A percentile compares a stretch with the other conserved stretches of the same genome.
Evolutionary conservation across 257 asterid genomes (phyloP).

Genomic region (Solanum gandarillasii): DNA sequence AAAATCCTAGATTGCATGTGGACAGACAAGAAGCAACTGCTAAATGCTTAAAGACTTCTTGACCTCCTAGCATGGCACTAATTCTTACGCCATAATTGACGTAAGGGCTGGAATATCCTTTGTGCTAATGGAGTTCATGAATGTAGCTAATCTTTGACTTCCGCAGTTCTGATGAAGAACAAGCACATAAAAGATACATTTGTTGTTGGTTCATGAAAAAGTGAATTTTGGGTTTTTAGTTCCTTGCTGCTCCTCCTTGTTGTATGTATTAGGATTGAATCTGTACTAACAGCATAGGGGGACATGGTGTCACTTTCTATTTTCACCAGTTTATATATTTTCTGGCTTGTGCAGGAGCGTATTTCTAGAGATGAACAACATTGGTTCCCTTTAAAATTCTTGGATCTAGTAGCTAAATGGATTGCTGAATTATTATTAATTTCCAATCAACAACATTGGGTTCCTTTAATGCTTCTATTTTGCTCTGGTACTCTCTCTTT

Average conservation of each 20-base stretch:
- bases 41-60: not conserved
- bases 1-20: not conserved
- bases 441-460: not conserved
- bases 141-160: not conserved
- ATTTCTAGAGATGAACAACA: not conserved
- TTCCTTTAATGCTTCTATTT: not conserved
- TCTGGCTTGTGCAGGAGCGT: not conserved
- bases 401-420: not conserved
- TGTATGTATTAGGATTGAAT: not conserved
- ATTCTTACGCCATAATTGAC: not conserved
- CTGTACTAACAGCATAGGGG: not conserved
- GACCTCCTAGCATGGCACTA: not conserved
- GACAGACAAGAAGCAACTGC: not conserved
- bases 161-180: not conserved
- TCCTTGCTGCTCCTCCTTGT: not conserved
- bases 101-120: not conserved
- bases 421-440: not conserved
- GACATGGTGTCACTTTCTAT: not conserved
- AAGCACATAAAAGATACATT: not conserved
- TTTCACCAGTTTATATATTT: not conserved
- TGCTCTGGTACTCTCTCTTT: not conserved
- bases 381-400: not conserved
- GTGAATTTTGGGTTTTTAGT: not conserved
- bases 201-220: not conserved
- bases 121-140: not conserved